A percentile compares a stretch with the other conserved stretches of the same genome.
phyloP scores from a whole-genome alignment of 495 filamentous ascomycete genomes.

The Glarea lozoyensis region DNA sequence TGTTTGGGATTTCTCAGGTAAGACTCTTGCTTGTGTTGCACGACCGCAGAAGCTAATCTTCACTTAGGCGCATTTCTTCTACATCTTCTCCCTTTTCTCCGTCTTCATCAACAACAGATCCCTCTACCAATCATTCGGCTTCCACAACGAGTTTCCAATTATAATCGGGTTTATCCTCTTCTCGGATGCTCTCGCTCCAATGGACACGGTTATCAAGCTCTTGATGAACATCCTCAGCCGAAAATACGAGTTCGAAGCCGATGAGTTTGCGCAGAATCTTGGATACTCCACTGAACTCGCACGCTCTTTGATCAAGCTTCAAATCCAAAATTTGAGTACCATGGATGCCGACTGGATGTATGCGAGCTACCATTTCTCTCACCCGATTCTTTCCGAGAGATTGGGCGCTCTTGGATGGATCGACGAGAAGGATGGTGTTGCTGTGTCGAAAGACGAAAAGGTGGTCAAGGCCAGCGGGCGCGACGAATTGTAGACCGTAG shows the following conservation, averaged over 20 bases:
- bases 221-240: conserved; percentile 93
- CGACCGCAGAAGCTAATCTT: conserved; percentile 21
- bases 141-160: conserved; percentile 75
- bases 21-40: conserved; percentile 10
- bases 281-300: conserved; percentile 84
- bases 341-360: conserved; percentile 99
- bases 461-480: conserved; percentile 20
- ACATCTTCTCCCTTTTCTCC: conserved; percentile 92
- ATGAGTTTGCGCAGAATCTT: conserved; percentile 75
- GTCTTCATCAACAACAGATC: conserved; percentile 94
- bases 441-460: conserved; percentile 34
- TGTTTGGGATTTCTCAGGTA: conserved; percentile 86
- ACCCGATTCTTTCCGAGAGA: conserved; percentile 91
- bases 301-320: conserved; percentile 85
- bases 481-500: conserved; percentile 19
- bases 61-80: conserved; percentile 68
- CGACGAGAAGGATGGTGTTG: conserved; percentile 28
- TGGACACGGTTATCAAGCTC: conserved; percentile 87
- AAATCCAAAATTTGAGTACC: conserved; percentile 93
- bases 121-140: conserved; percentile 84
- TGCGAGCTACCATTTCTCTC: conserved; percentile 95
- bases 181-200: conserved; percentile 83
- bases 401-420: conserved; percentile 84
- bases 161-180: conserved; percentile 96
- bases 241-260: conserved; percentile 90